Evolutionary conservation across 352 stramenopile species (phyloP), one percentile per base, ranked within the genome.

Genomic region (Phytophthora citrophthora): DNA sequence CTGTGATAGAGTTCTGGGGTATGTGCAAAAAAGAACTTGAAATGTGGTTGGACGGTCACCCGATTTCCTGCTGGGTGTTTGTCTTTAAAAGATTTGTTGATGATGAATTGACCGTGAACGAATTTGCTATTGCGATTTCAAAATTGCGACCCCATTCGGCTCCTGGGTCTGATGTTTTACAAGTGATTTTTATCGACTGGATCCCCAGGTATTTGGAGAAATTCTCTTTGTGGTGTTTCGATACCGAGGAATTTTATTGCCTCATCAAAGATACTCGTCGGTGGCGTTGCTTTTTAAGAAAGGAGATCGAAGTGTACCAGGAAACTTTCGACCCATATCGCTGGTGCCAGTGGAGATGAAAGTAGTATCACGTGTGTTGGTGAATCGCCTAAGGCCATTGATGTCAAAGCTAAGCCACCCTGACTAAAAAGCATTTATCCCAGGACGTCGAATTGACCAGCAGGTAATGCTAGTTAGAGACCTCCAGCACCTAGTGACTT

Each of bases 11-110:
- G 18, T 20, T 20, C 0, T 20, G 18, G 18, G 18, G 18, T 20
- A 20, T 20, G 18, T 20, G 18, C 18, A 20, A 20, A 20, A 20
- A 0, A 29, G 26, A 29, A 29, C 26, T 29, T 7, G 6, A 46
- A 12, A 29, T 29, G 27, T 44, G 44, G 29, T 34, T 34, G 29
- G 24, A 18, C n/a, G 5, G 40, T 41, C 13, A 52, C 43, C 55
- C 61, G 51, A 55, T 57, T 61, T 64, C 10, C 54, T 50, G 54
- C 47, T 43, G 11, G 61, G 52, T 20, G 48, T 10, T 65, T 39
- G 47, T 38, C 16, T 57, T 34, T 0, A 34, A 34, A 34, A 34
- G 29, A 34, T 13, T 13, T 34, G 29, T 20, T 20, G 20, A 2
- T 20, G 20, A n/a, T n/a, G n/a, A n/a, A n/a, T n/a, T n/a, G n/a